Base-by-base conservation (phyloP, 75 land plant genomes). In the Ceratopteris richardii region DNA sequence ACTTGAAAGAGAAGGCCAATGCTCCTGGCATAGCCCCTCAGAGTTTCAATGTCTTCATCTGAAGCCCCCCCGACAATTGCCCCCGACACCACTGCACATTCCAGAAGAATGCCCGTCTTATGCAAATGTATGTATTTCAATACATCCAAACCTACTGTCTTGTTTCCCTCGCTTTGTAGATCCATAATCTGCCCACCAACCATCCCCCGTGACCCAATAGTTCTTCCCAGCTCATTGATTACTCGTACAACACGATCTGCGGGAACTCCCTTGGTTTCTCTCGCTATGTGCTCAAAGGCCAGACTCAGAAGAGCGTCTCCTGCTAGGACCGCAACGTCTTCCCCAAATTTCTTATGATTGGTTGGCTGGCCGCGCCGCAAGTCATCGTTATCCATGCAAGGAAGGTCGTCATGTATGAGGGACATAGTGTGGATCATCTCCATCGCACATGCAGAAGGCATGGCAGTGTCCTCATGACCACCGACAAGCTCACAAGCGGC, bases 401-500 rank as follows among this genome's bases (percentile, higher is more conserved):
- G 90, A 23, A 83, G 73, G 65, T 74, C 66, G 42, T 80, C 84
- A 40, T 83, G 90, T 19, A 71, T 67, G 25, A 51, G 62, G 5
- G 73, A 23, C 57, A 76, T 82, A 36, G 87, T 79, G 57, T 77
- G 76, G 23, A 80, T 61, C 81, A 83, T 69, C 57, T 83, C 87
- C 39, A 86, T 31, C 30, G 83, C 86, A 30, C 82, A 51, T 6
- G 87, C 87, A 11, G 87, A 68, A 6, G 76, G 65, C 74, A 83
- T 60, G 51, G 83, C 83, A 0, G 40, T 44, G 6, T 54, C 64
- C 24, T 79, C 58, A 51, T 31, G 47, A 58, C 81, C 90, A 1
- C 87, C 84, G 30, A 80, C 69, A 29, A 86, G 77, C 66, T 86
- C 87, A 36, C 80, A 83, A 0, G 87, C 60, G 10, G 90, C 90